Base-by-base conservation (phyloP, 371 early-diverging fungal species). In the Mucor circinelloides region DNA sequence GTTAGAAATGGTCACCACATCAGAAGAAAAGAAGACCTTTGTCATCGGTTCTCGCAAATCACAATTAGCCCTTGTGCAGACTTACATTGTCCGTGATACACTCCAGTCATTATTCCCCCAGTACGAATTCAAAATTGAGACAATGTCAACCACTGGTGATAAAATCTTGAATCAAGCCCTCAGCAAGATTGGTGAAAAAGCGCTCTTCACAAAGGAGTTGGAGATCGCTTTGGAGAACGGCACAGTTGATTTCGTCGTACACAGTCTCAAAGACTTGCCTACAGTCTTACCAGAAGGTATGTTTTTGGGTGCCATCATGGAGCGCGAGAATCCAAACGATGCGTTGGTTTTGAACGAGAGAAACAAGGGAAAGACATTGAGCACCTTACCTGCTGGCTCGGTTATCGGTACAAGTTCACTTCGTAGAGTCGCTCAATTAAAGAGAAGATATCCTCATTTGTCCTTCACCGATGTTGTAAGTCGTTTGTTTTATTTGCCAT, bases 261-360 rank as follows among this genome's bases (percentile, higher is more conserved):
- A 99, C 70, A 93, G 94, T 34, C 84, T 98, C 27, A 99, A 99
- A 78, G 99, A 99, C 74, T 75, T 99, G 56, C 96, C 96, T 2
- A 97, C 99, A 21, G 86, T 82, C 15, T 73, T 96, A 54, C 96
- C 96, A 6, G 77, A 81, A 1, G 94, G 94, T 61, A 93, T 98
- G 93, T 63, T 71, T 1, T 74, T 99, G 31, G 96, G 90, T 3
- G 97, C 97, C 1, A 87, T 97, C 36, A 63, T 91, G 66, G 86
- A 91, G 76, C 82, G 99, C 23, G 97, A 93, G 70, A 91, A 96
- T 72, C 95, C 96, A 3, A 74, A 91, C 40, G 99, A 99, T 80
- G 96, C 93, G 15, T 80, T 98, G n/a, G 90, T 97, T 31, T 75
- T 79, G 58, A 79, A 77, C 56, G 76, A 60, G 19, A 73, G 70